A percentile compares a stretch with the other conserved stretches of the same genome.
Evolutionary conservation across 2,329 filamentous ascomycete genomes (phyloP).

Genomic region (Colletotrichum somersetense): DNA sequence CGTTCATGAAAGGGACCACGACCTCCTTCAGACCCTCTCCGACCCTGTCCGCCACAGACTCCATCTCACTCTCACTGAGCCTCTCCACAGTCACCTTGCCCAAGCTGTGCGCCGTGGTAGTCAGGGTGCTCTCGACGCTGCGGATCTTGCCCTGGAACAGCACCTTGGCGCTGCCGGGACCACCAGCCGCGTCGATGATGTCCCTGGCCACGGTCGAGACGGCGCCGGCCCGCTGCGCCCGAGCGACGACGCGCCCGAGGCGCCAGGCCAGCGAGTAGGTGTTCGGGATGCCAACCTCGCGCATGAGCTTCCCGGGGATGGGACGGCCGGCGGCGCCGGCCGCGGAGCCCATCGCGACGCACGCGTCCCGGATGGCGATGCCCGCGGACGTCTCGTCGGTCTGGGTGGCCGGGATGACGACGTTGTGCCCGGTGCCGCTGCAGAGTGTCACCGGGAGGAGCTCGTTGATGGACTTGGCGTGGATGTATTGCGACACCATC

Average conservation of each 20-base stretch:
- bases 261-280: constrained; percentile 56
- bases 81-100: constrained; percentile 56
- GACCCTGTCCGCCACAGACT: constrained; percentile 47
- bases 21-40: constrained; percentile 44
- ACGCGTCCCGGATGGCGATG: constrained; percentile 46
- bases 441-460: constrained; percentile 46
- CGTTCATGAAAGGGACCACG: constrained; percentile 43
- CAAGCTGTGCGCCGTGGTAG: constrained; percentile 57
- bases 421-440: constrained; percentile 44
- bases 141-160: constrained; percentile 49
- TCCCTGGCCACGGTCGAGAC: constrained; percentile 56
- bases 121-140: constrained; percentile 55
- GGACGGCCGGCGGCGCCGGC: constrained; percentile 52
- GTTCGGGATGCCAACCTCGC: constrained; percentile 51
- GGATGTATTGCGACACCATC: constrained; percentile 48
- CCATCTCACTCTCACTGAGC: constrained; percentile 54
- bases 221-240: constrained; percentile 57
- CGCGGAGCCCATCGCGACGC: constrained; percentile 49
- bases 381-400: constrained; percentile 42
- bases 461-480: constrained; percentile 47
- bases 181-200: constrained; percentile 55
- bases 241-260: constrained; percentile 64
- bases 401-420: constrained; percentile 44
- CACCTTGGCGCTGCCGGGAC: constrained; percentile 43
- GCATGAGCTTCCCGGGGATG: constrained; percentile 49